Conservation (phyloP, 257 asterid genomes). For the Gardenia jasminoides region DNA sequence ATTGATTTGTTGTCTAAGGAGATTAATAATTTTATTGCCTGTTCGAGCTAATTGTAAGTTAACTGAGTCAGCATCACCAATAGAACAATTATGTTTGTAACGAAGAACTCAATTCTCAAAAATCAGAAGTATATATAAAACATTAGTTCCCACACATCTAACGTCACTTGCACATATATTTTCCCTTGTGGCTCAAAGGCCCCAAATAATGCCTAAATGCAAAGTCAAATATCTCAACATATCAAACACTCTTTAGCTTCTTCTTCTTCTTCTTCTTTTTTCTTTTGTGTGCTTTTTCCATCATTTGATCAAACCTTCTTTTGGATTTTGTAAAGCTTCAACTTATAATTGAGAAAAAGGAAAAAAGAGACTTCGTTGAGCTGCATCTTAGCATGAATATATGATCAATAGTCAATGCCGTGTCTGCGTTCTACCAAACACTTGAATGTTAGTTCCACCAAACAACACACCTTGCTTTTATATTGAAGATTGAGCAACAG, state of each 20-base stretch:
- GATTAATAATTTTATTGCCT: not conserved
- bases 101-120: not conserved
- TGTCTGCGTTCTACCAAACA: constrained; percentile 12
- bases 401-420: constrained; percentile 13
- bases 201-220: not conserved
- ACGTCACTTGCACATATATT: not conserved
- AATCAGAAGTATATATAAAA: too few species aligned
- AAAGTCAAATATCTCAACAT: not conserved
- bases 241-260: too few species aligned
- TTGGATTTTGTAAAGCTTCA: not conserved
- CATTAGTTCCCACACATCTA: not conserved
- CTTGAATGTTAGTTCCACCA: constrained; percentile 7
- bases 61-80: constrained; percentile 5
- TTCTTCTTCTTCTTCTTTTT: not conserved
- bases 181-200: not conserved
- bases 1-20: not conserved
- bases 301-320: not conserved
- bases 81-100: not conserved
- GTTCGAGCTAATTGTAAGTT: not conserved
- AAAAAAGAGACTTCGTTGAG: not conserved
- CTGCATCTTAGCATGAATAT: not conserved
- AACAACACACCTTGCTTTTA: not conserved
- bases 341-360: not conserved
- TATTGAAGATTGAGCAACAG: not conserved
- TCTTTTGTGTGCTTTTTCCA: too few species aligned